Conservation (phyloP, 176 grass and related monocot species). For the Echinochloa phyllopogon region DNA sequence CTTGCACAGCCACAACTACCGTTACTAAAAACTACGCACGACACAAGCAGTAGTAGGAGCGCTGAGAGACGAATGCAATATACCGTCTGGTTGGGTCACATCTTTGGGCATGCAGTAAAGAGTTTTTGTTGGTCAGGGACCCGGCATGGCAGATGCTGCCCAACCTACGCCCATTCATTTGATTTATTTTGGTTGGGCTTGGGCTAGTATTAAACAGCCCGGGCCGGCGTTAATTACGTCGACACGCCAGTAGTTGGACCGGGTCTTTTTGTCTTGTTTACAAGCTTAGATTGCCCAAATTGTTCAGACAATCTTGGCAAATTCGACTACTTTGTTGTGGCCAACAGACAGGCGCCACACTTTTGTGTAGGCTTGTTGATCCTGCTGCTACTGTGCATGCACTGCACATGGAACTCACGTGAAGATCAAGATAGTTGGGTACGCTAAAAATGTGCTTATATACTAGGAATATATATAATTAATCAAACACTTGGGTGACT, state of each 20-base stretch:
- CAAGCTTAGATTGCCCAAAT: neutral
- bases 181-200: neutral
- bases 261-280: neutral
- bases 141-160: slow-evolving; percentile 27
- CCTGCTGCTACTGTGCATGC: too few species aligned
- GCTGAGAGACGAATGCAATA: neutral
- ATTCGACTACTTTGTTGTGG: neutral
- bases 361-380: too few species aligned
- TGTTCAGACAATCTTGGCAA: neutral
- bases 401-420: too few species aligned
- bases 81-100: neutral
- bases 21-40: neutral
- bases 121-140: slow-evolving; percentile 10
- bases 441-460: too few species aligned
- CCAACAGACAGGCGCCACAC: neutral
- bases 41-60: neutral
- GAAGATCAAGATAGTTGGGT: too few species aligned
- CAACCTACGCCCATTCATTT: slow-evolving; percentile 37
- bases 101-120: neutral
- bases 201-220: neutral
- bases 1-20: neutral
- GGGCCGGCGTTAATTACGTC: neutral
- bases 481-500: too few species aligned
- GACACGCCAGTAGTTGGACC: slow-evolving; percentile 7
- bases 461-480: too few species aligned